Evolutionary conservation across 441 rosid genomes (phyloP), one percentile per base, ranked within the genome.

Genomic region (Erysimum cheiri): DNA sequence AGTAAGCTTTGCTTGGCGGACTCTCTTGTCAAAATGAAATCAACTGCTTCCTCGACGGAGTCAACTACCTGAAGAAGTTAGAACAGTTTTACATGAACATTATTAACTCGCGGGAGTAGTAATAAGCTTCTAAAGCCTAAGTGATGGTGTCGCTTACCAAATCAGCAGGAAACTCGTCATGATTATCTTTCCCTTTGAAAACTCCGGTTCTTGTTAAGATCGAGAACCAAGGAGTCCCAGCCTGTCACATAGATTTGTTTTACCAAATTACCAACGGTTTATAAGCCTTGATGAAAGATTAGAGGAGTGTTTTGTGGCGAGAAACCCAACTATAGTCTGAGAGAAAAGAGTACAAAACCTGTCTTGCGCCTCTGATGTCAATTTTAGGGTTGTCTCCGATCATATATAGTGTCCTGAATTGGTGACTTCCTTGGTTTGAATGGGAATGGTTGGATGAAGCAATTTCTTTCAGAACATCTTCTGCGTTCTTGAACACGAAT

Each of bases 201-300:
- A 87, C 94, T 26, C 98, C 96, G 2, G 88, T 89, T 82, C 96
- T 89, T 1, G 96, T 93, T 83, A 89, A 78, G 61, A 90, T 89
- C 43, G 98, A 85, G 83, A 90, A 93, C 96, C 98, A 90, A 7
- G 86, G 98, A 32, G 61, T 77, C 65, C 97, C 92, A 4, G 94
- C 92, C 96, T 90, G 85, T 52, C 61, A 79, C 15, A 50, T 12
- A 50, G 69, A 39, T 60, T 32, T 50, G 31, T 2, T 41, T 68
- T 46, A 37, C 44, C 37, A 64, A 26, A 43, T 52, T 65, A 10
- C 39, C 28, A 36, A 22, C 8, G 36, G 62, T 52, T 22, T 13
- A 19, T 19, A 62, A 22, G 12, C 24, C 24, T 22, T 22, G 24
- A 2, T 22, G 36, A 10, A 60, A 43, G 60, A 33, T 29, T 3